phyloP scores from a whole-genome alignment of 441 rosid species.

The Isatis lusitanica region DNA sequence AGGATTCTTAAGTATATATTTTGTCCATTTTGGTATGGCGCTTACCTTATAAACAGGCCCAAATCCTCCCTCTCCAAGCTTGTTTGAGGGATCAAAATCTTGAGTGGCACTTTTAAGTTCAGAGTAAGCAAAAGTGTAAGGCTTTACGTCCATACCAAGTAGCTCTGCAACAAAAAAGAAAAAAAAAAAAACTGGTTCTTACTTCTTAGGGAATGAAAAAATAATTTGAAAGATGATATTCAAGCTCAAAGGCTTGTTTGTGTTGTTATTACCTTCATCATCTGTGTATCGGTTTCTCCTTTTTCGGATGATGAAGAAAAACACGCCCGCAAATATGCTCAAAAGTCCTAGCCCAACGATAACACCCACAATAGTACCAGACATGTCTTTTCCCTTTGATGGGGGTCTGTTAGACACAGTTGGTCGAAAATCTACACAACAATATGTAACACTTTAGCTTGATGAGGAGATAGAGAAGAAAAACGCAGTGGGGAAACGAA shows the following conservation, averaged over 20 bases:
- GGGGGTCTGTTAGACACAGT: slow-evolving; percentile 44
- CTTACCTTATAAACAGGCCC: slow-evolving; percentile 41
- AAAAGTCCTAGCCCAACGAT: slow-evolving; percentile 49
- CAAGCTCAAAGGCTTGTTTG: not conserved
- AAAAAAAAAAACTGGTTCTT: not conserved
- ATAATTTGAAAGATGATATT: slow-evolving; percentile 1
- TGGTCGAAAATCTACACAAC: slow-evolving; percentile 58
- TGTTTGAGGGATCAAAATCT: slow-evolving; percentile 47
- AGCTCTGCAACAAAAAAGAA: slow-evolving; percentile 19
- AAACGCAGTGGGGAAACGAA: too few relatives aligned
- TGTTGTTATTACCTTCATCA: slow-evolving; percentile 47
- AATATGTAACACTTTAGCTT: slow-evolving; percentile 20
- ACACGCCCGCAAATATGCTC: slow-evolving; percentile 32
- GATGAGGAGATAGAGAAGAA: too few relatives aligned
- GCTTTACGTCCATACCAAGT: slow-evolving; percentile 29
- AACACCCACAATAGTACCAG: slow-evolving; percentile 53
- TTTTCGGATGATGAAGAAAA: slow-evolving; percentile 37
- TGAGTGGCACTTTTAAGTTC: slow-evolving; percentile 53
- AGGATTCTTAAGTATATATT: not conserved
- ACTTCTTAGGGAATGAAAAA: not conserved
- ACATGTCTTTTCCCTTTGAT: slow-evolving; percentile 17
- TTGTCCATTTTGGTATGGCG: not conserved
- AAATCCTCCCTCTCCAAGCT: slow-evolving; percentile 66
- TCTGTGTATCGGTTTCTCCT: slow-evolving; percentile 39
- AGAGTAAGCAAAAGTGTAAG: slow-evolving; percentile 44